Conservation (phyloP, 1,284 basidiomycete species). For the Malassezia vespertilionis region DNA sequence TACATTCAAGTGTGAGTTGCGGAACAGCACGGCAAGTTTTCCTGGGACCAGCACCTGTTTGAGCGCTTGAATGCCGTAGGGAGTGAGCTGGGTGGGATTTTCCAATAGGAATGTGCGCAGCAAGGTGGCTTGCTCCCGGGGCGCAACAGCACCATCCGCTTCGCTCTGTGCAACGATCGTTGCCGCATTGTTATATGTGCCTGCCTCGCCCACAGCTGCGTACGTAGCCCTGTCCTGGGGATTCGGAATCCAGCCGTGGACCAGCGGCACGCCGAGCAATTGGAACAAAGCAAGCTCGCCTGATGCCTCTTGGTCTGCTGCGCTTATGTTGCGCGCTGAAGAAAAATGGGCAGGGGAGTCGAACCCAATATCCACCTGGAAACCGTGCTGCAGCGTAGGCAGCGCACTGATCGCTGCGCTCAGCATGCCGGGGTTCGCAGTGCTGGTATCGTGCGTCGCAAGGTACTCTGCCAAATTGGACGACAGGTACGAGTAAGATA, state of each 20-base stretch:
- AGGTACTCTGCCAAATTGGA: slow-evolving; percentile 72
- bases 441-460: slow-evolving; percentile 51
- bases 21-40: slow-evolving; percentile 68
- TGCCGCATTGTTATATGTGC: slow-evolving; percentile 54
- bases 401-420: slow-evolving; percentile 68
- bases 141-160: slow-evolving; percentile 52
- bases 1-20: slow-evolving; percentile 77
- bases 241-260: slow-evolving; percentile 87
- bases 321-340: too few species aligned
- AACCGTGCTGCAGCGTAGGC: slow-evolving; percentile 65
- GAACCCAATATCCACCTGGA: slow-evolving; percentile 33
- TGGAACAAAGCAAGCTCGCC: slow-evolving; percentile 62
- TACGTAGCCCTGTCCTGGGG: slow-evolving; percentile 57
- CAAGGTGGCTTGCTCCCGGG: slow-evolving; percentile 9
- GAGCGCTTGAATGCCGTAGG: slow-evolving; percentile 57
- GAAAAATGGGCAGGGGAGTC: slow-evolving; percentile 25
- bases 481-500: slow-evolving; percentile 72
- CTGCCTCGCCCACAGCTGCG: slow-evolving; percentile 52
- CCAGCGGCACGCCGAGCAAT: slow-evolving; percentile 66
- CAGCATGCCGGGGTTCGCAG: slow-evolving; percentile 47
- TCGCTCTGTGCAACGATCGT: slow-evolving; percentile 66
- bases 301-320: slow-evolving; percentile 48
- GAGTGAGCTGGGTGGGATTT: slow-evolving; percentile 71
- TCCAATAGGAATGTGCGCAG: slow-evolving; percentile 54
- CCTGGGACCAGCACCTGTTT: slow-evolving; percentile 47